Conservation (phyloP, 2,329 filamentous ascomycete species). For the Leptographium galeiforme region DNA sequence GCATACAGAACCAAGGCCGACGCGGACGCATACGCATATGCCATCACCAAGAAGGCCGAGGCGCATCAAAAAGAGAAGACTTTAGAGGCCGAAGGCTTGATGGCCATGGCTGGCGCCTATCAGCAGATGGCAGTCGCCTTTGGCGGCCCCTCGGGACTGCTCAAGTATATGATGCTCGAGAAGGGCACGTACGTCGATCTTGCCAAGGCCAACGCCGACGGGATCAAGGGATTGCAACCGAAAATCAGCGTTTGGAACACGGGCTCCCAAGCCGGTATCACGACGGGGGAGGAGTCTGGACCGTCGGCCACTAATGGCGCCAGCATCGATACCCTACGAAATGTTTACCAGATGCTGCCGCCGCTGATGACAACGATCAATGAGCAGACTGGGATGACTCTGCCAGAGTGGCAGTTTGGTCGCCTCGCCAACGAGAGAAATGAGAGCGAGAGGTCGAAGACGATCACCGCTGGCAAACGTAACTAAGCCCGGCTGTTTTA, state of each 20-base stretch:
- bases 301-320: conserved; percentile 25
- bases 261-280: conserved; percentile 29
- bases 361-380: conserved; percentile 76
- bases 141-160: conserved; percentile 62
- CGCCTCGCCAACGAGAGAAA: conserved; percentile 21
- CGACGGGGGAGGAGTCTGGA: conserved; percentile 23
- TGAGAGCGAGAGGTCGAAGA: conserved; percentile 19
- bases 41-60: conserved; percentile 29
- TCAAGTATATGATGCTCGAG: conserved; percentile 83
- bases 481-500: too few species aligned
- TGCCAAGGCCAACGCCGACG: conserved; percentile 63
- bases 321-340: conserved; percentile 54
- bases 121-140: conserved; percentile 56
- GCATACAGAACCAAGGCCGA: conserved; percentile 37
- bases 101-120: conserved; percentile 72
- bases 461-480: too few species aligned
- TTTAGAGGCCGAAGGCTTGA: conserved; percentile 64
- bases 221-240: conserved; percentile 64
- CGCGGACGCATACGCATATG: conserved; percentile 22
- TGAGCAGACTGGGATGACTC: conserved; percentile 72
- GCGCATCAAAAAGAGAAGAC: conserved; percentile 40
- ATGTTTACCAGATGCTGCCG: conserved; percentile 73
- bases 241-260: conserved; percentile 92
- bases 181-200: conserved; percentile 66
- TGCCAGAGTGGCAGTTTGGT: conserved; percentile 64